Evolutionary conservation across 1,139 yeast species (phyloP).

Genomic region (Zygotorulaspora mrakii): DNA sequence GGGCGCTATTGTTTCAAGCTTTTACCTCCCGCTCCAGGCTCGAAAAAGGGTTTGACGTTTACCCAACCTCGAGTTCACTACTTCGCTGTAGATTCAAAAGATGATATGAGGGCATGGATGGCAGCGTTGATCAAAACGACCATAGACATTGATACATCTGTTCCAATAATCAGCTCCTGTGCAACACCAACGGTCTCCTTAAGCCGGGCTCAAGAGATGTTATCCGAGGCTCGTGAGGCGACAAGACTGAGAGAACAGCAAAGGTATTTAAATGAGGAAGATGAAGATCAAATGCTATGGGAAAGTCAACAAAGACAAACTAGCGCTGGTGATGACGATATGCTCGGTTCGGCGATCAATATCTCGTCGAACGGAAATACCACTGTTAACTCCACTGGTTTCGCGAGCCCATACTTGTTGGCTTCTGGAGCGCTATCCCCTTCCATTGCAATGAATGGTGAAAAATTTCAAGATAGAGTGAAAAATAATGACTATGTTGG

Average conservation of each 20-base stretch:
- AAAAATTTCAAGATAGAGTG: slow-evolving; percentile 11
- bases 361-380: slow-evolving; percentile 18
- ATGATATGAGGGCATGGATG: slow-evolving; percentile 94
- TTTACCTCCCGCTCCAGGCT: slow-evolving; percentile 97
- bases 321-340: slow-evolving; percentile 9
- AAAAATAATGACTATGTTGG: slow-evolving; percentile 15
- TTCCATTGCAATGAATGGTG: slow-evolving; percentile 14
- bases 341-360: slow-evolving; percentile 19
- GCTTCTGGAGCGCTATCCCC: slow-evolving; percentile 31
- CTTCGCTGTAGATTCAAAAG: slow-evolving; percentile 88
- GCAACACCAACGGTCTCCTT: slow-evolving; percentile 90
- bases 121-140: slow-evolving; percentile 94
- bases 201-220: slow-evolving; percentile 77
- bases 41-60: slow-evolving; percentile 88
- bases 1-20: slow-evolving; percentile 90
- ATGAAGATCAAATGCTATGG: slow-evolving; percentile 29
- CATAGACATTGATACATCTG: slow-evolving; percentile 88
- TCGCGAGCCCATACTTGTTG: slow-evolving; percentile 26
- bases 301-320: slow-evolving; percentile 25
- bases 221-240: slow-evolving; percentile 77
- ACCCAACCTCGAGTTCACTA: slow-evolving; percentile 95
- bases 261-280: slow-evolving; percentile 31
- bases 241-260: slow-evolving; percentile 60
- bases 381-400: slow-evolving; percentile 23
- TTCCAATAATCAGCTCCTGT: slow-evolving; percentile 92